Conservation (phyloP, 352 stramenopile genomes). For the Phytopythium litorale region DNA sequence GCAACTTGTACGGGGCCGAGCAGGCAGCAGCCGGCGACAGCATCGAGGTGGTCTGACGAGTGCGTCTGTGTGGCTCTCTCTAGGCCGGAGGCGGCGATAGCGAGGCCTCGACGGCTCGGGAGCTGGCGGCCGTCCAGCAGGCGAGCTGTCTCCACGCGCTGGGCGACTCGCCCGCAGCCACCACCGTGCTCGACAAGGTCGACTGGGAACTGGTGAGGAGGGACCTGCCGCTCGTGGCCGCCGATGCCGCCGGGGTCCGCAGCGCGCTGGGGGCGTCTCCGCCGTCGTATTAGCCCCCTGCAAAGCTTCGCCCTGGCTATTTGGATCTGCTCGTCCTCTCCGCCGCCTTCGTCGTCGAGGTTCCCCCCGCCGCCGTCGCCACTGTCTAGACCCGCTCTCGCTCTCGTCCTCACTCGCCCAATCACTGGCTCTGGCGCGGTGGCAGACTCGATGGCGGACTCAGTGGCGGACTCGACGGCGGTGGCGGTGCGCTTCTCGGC, state of each 20-base stretch:
- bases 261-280: background rate
- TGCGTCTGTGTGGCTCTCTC: conserved; percentile 3
- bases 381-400: background rate
- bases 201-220: conserved; percentile 6
- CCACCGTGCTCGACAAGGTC: background rate
- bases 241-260: background rate
- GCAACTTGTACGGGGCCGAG: conserved; percentile 10
- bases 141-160: conserved; percentile 26
- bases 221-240: conserved; percentile 8
- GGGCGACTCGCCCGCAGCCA: conserved; percentile 9
- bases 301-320: background rate
- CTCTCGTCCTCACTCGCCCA: too few relatives aligned
- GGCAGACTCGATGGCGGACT: too few relatives aligned
- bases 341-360: background rate
- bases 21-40: background rate
- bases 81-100: background rate
- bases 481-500: conserved; percentile 54
- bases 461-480: too few relatives aligned
- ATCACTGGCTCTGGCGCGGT: too few relatives aligned
- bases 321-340: background rate
- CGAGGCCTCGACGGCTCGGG: conserved; percentile 11
- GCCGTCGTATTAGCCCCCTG: background rate
- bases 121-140: conserved; percentile 24
- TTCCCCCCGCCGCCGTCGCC: too few relatives aligned
- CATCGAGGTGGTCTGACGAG: background rate